A percentile compares a stretch with the other conserved stretches of the same genome.
These are phyloP conservation scores for Scenedesmus sp. DNA, from an alignment of 163 green algal genomes.

Conservation along the genomic window DNA sequence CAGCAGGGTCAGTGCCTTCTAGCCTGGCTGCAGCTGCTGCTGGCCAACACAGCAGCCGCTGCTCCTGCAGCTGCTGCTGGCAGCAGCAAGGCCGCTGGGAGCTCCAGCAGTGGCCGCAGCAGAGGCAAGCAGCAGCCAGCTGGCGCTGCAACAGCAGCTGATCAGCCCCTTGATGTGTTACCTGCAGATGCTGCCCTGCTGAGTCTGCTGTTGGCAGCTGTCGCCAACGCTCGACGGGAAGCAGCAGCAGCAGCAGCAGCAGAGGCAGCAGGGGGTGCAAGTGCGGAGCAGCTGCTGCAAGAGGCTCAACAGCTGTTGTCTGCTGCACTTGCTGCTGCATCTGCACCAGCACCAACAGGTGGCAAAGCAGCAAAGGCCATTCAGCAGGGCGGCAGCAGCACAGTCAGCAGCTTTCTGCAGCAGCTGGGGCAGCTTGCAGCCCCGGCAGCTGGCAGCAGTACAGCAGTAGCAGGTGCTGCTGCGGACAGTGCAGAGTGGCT, in stretches of 20 bases:
- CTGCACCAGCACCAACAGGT: background rate
- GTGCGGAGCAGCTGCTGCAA: background rate
- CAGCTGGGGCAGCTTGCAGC: background rate
- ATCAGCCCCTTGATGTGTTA: background rate
- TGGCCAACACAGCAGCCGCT: background rate
- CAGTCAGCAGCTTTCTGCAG: background rate
- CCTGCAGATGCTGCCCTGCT: background rate
- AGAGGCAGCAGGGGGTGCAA: background rate
- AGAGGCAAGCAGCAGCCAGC: constrained; percentile 23
- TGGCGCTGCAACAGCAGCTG: constrained; percentile 23
- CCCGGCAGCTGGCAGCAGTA: background rate
- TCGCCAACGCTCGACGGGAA: background rate
- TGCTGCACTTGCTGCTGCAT: background rate
- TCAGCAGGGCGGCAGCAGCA: constrained; percentile 6
- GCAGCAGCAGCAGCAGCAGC: constrained; percentile 17
- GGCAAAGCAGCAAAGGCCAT: background rate
- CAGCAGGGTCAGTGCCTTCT: background rate
- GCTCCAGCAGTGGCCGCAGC: constrained; percentile 19
- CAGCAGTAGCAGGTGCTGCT: background rate
- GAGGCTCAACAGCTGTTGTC: constrained; percentile 31
- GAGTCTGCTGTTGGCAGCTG: background rate
- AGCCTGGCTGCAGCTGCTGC: background rate
- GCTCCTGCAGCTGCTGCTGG: constrained; percentile 4
- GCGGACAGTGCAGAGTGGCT: background rate
- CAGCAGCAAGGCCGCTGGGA: background rate